phyloP scores from a whole-genome alignment of 768 basidiomycete species.

The Boletus speciosus region DNA sequence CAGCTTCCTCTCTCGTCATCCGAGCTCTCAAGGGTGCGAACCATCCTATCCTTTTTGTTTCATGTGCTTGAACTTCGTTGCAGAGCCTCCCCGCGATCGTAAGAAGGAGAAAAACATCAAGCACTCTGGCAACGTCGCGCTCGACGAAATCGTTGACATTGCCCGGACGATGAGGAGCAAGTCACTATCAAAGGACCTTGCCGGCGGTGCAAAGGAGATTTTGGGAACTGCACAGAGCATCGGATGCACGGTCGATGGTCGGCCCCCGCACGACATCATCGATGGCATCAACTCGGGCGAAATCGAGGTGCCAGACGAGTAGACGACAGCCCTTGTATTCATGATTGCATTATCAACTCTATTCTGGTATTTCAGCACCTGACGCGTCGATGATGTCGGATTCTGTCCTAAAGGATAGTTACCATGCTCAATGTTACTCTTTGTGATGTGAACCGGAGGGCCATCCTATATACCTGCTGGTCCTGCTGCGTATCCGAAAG shows the following conservation, averaged over 20 bases:
- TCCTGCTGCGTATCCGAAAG: background rate
- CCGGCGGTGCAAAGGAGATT: conserved; percentile 94
- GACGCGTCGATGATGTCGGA: background rate
- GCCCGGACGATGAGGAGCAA: conserved; percentile 95
- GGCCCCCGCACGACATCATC: conserved; percentile 89
- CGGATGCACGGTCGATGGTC: conserved; percentile 94
- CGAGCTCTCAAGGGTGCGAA: conserved; percentile 92
- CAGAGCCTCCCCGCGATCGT: conserved; percentile 97
- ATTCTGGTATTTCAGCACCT: conserved; percentile 11
- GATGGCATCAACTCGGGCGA: conserved; percentile 83
- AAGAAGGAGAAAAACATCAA: conserved; percentile 99
- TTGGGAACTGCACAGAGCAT: conserved; percentile 95
- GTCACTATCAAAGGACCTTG: conserved; percentile 88
- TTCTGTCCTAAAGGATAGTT: background rate
- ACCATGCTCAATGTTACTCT: background rate
- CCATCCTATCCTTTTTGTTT: background rate
- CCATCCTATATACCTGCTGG: background rate
- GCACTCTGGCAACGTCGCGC: conserved; percentile 88
- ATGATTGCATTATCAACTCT: conserved; percentile 11
- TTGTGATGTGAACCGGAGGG: background rate
- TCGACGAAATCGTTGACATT: conserved; percentile 93
- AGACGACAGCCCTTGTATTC: conserved; percentile 33
- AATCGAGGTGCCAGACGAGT: conserved; percentile 84
- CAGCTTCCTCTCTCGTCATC: conserved; percentile 96
- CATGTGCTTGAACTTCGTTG: background rate